phyloP scores from a whole-genome alignment of 1,284 basidiomycete species.

The Trichosporon asahii region DNA sequence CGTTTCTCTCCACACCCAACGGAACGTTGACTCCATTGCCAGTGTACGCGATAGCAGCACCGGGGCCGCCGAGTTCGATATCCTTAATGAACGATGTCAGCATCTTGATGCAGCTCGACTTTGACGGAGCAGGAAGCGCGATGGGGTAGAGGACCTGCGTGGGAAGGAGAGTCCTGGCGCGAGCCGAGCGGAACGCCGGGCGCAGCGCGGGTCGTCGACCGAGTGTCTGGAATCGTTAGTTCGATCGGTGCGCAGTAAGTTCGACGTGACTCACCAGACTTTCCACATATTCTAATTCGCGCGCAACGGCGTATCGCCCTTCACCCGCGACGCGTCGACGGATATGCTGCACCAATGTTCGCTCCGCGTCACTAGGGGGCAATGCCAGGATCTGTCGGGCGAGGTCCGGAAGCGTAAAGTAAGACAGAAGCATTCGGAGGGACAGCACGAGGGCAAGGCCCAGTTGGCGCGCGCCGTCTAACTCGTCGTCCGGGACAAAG shows the following conservation, averaged over 20 bases:
- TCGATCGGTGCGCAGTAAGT: not conserved
- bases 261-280: conserved; percentile 31
- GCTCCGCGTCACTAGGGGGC: conserved; percentile 42
- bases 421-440: conserved; percentile 48
- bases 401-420: conserved; percentile 46
- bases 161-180: conserved; percentile 40
- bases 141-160: conserved; percentile 35
- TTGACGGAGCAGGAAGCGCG: conserved; percentile 44
- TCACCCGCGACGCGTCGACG: conserved; percentile 44
- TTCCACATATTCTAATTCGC: conserved; percentile 47
- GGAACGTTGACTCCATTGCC: not conserved
- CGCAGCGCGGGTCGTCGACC: conserved; percentile 41
- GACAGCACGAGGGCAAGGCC: conserved; percentile 45
- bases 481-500: conserved; percentile 21
- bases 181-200: conserved; percentile 48
- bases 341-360: conserved; percentile 48
- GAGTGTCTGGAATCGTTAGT: conserved; percentile 26
- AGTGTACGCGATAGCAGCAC: conserved; percentile 20
- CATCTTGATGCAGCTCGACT: conserved; percentile 43
- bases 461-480: conserved; percentile 35
- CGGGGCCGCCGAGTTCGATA: conserved; percentile 29
- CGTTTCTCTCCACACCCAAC: not conserved
- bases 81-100: conserved; percentile 35
- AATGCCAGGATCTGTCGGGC: conserved; percentile 40
- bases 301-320: conserved; percentile 44